A percentile compares a stretch with the other conserved stretches of the same genome.
Conservation (phyloP, 192 early-diverging fungal genomes). For the Rhizoclosmatium globosum region DNA sequence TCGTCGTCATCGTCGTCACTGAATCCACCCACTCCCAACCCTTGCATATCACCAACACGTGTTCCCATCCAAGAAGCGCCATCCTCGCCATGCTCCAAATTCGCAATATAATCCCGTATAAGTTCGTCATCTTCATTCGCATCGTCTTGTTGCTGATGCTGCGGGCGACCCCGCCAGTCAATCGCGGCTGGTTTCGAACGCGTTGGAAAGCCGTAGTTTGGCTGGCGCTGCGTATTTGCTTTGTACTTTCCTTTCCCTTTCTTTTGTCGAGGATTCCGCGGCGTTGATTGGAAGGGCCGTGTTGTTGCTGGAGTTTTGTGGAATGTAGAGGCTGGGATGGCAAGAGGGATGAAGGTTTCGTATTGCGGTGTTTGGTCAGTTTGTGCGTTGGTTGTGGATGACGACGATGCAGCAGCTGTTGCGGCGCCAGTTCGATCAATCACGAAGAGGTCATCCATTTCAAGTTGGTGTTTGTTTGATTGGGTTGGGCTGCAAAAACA, state of each 20-base stretch:
- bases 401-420: background rate
- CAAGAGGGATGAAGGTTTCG: background rate
- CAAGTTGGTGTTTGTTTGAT: background rate
- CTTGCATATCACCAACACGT: background rate
- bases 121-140: background rate
- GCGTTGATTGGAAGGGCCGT: background rate
- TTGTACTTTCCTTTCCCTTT: constrained; percentile 12
- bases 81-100: background rate
- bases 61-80: background rate
- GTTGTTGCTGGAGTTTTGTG: constrained; percentile 5
- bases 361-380: background rate
- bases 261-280: background rate
- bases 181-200: background rate
- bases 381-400: background rate
- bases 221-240: background rate
- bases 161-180: constrained; percentile 11
- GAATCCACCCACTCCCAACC: constrained; percentile 14
- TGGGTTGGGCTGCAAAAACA: background rate
- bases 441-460: constrained; percentile 21
- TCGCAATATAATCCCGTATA: constrained; percentile 6
- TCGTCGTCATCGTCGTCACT: background rate
- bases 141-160: background rate
- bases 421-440: constrained; percentile 6
- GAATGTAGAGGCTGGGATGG: background rate
- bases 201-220: constrained; percentile 3